Base-by-base conservation (phyloP, 2,329 filamentous ascomycete species). In the Lachnellula willkommii region DNA sequence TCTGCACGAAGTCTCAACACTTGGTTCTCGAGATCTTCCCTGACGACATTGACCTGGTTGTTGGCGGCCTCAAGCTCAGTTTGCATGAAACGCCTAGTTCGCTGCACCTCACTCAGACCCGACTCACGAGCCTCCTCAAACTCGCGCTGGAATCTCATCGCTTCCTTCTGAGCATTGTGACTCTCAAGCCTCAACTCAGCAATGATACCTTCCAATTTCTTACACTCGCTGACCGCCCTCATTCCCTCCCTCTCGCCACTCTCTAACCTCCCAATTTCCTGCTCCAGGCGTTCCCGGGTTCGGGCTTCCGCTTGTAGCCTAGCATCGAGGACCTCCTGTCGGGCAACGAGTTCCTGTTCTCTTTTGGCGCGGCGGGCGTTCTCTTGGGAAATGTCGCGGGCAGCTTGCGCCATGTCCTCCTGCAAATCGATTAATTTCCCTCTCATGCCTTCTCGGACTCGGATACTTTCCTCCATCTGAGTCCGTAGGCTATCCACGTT, bases 401-500 rank as follows among this genome's bases (percentile, higher is more conserved):
- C 86, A 49, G 90, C 89, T 54, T 78, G 78, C 35, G 85, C 82
- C 87, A 97, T 93, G 64, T 96, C 90, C 60, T 90, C 83, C 72
- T 97, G 92, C 40, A 99, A 77, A 57, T 84, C 84, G 64, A 93
- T 83, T 66, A 96, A 88, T 72, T 94, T 95, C 69, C 79, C 78
- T 63, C 90, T 87, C 82, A 95, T 92, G 58, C 80, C 84, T 69
- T 96, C 90, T 56, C 91, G 87, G 57, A 95, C 82, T 60, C 87
- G 84, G 67, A 92, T 85, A 66, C 90, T 93, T 73, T 96, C 92
- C 66, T 94, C 86, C 43, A 94, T 82, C 68, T 95, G 91, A 47
- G 81, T 81, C 59, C 85, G 84, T 54, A 96, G 78, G 22, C 84
- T 86, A 59, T 86, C 83, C 56, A 95, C 83, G 32, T 85, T 84